Percentiles rank a stretch among this genome's conserved stretches.
These are phyloP conservation scores for Eucalyptus marginata DNA, from an alignment of 345 rosid species.

Conservation along the genomic window DNA sequence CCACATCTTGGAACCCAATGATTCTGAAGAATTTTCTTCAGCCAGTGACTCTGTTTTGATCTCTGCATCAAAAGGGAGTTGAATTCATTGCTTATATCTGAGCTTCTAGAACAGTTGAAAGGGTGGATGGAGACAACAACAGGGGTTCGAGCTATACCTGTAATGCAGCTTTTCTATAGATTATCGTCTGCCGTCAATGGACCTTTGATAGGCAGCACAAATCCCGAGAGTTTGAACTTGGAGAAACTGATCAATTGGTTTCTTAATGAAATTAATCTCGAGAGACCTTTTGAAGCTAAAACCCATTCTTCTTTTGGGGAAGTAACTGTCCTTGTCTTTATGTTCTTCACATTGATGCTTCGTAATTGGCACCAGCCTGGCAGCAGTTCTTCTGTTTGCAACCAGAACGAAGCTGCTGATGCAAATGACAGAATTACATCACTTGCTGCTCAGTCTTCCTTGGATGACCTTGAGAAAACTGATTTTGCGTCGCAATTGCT, in stretches of 20 bases:
- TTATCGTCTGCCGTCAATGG: conserved; percentile 95
- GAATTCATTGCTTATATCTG: conserved; percentile 86
- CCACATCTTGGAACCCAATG: conserved; percentile 83
- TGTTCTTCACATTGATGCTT: conserved; percentile 99
- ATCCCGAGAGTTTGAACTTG: conserved; percentile 69
- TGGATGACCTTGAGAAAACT: conserved; percentile 69
- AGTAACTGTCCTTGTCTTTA: conserved; percentile 83
- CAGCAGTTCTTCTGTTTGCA: conserved; percentile 39
- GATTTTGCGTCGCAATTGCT: conserved; percentile 77
- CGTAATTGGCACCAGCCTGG: conserved; percentile 99
- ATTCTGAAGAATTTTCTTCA: conserved; percentile 74
- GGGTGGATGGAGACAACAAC: conserved; percentile 92
- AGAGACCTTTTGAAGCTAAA: conserved; percentile 56
- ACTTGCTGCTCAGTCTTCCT: conserved; percentile 38
- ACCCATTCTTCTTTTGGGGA: conserved; percentile 77
- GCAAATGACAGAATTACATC: conserved; percentile 49
- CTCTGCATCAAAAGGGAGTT: conserved; percentile 92
- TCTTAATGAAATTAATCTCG: conserved; percentile 69
- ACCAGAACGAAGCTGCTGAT: conserved; percentile 39
- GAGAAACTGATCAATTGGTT: conserved; percentile 90
- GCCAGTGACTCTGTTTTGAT: conserved; percentile 68
- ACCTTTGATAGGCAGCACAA: conserved; percentile 84
- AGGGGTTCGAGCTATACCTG: conserved; percentile 80
- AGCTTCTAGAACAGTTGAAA: conserved; percentile 80
- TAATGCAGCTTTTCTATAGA: conserved; percentile 95